Conservation (phyloP, 768 basidiomycete species). For the Mycena rosella region DNA sequence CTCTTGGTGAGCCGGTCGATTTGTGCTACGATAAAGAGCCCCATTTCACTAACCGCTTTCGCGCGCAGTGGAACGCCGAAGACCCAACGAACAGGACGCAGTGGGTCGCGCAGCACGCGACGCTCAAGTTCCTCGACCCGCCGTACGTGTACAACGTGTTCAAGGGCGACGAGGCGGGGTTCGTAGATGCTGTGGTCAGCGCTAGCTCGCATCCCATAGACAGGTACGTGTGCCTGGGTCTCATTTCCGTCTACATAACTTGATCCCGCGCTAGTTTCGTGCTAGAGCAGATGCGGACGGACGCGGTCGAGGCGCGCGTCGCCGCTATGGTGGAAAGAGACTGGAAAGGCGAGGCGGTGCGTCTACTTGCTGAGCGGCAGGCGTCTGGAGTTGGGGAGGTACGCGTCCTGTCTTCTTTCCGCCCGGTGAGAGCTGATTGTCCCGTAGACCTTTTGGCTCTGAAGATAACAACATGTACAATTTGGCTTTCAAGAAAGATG, state of each 20-base stretch:
- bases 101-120: constrained; percentile 50
- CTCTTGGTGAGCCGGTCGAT: neutral
- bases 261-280: constrained; percentile 40
- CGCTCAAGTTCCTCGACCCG: constrained; percentile 44
- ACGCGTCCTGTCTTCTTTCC: neutral
- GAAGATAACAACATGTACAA: neutral
- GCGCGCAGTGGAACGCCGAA: constrained; percentile 43
- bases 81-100: constrained; percentile 42
- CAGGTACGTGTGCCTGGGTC: constrained; percentile 37
- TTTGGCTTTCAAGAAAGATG: neutral
- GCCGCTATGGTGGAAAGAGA: constrained; percentile 4
- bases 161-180: constrained; percentile 43
- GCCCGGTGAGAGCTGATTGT: too few relatives aligned
- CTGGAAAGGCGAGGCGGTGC: constrained; percentile 8
- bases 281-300: constrained; percentile 45
- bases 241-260: neutral
- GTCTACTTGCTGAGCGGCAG: neutral
- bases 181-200: constrained; percentile 43
- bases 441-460: too few relatives aligned
- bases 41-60: too few relatives aligned
- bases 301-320: constrained; percentile 6
- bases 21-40: too few relatives aligned
- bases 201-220: constrained; percentile 46
- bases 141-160: constrained; percentile 54
- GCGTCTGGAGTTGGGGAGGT: neutral